Conservation (phyloP, 2,329 filamentous ascomycete species). For the Stachybotrys echinatus region DNA sequence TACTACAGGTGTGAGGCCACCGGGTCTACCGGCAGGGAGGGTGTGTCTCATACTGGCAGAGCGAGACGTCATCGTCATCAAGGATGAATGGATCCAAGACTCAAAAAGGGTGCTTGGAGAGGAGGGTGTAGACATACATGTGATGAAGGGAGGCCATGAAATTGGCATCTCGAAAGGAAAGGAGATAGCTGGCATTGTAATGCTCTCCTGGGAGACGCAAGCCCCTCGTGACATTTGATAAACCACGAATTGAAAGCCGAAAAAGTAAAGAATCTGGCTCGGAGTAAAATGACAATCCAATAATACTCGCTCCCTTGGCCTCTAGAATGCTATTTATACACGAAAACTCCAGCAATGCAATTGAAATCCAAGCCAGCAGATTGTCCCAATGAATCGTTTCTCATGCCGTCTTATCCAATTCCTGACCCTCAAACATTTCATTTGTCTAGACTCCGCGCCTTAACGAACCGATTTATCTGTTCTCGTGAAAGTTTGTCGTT, state of each 20-base stretch:
- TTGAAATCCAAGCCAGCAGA: neutral
- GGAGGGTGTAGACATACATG: constrained; percentile 49
- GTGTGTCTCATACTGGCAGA: constrained; percentile 62
- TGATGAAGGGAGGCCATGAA: constrained; percentile 63
- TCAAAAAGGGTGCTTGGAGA: constrained; percentile 50
- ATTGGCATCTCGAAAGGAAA: constrained; percentile 57
- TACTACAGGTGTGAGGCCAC: constrained; percentile 7
- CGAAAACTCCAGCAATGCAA: neutral
- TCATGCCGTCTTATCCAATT: neutral
- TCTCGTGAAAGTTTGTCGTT: constrained; percentile 55
- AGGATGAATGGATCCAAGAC: constrained; percentile 59
- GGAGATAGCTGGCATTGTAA: constrained; percentile 40
- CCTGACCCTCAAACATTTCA: constrained; percentile 11
- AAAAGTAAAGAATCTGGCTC: neutral
- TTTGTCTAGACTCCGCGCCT: constrained; percentile 51
- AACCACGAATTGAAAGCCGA: neutral
- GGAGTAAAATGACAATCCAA: neutral
- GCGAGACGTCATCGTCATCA: constrained; percentile 62
- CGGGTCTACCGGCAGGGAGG: constrained; percentile 37
- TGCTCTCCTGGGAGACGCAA: neutral
- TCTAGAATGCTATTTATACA: neutral
- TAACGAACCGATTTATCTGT: constrained; percentile 54
- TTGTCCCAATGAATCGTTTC: neutral
- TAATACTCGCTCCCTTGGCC: neutral
- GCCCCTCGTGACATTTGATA: neutral